Base-by-base conservation (phyloP, 805 yeast genomes). In the Saccharomycopsis schoenii region DNA sequence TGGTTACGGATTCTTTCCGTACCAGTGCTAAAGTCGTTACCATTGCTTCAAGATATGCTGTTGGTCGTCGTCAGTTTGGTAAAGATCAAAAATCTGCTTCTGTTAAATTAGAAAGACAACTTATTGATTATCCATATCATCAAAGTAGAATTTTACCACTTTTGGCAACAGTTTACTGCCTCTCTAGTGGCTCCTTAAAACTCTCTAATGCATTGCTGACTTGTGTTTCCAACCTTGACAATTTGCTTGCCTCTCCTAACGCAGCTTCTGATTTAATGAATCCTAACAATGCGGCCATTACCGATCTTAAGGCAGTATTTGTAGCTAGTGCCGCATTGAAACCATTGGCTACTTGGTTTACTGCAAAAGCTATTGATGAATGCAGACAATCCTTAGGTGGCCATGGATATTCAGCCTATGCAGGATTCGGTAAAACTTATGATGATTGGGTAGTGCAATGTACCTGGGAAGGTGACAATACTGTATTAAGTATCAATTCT, bases 401-500 rank as follows among this genome's bases (percentile, higher is more conserved):
- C 39, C 97, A 89, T 73, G 97, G 97, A 50, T 92, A 92, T 75
- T 89, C 96, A 25, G 83, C 91, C n/a, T 92, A 92, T 74, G 83
- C 89, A 66, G 96, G 92, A 1, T 88, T 92, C 71, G 97, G 96
- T 50, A 89, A 86, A 71, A 91, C 91, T 12, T 89, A 83, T 76
- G 81, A 81, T 64, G 97, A 92, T 72, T 93, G 96, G 89, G 97
- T 88, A n/a, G 97, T 92, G 50, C 97, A 92, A 76, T 91, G 97
- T 74, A 92, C 97, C 19, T 92, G 97, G 97, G 97, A 92, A 77
- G 97, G 97, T 73, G 97, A 92, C 73, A 92, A 92, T 77, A 91
- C 85, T 69, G 86, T 92, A 54, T 78, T 92, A 65, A 88, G 91
- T 1, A 83, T 89, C 73, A 85, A 90, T 59, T 83, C 90, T 62